Conservation (phyloP, 1,139 yeast genomes). For the Nadsonia starkeyi-henricii region DNA sequence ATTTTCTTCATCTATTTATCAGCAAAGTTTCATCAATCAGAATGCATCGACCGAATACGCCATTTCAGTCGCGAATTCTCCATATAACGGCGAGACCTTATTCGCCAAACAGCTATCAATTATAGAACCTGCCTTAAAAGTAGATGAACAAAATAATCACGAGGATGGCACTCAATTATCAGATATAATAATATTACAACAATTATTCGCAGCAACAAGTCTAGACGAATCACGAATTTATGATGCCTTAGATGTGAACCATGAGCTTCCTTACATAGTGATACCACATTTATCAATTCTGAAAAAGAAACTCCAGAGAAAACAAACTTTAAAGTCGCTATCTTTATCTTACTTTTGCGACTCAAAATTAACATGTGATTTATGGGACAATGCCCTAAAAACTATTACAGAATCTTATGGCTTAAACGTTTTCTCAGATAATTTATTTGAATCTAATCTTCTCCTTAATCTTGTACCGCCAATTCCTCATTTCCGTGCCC, state of each 20-base stretch:
- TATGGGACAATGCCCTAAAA: background rate
- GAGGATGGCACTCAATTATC: background rate
- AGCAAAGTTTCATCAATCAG: conserved; percentile 17
- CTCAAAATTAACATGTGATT: background rate
- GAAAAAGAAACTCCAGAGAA: background rate
- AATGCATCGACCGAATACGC: conserved; percentile 18
- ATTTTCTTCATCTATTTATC: conserved; percentile 1
- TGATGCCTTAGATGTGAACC: background rate
- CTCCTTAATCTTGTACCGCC: background rate
- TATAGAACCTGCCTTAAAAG: conserved; percentile 3
- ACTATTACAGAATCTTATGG: background rate
- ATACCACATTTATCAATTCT: background rate
- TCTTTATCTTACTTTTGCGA: background rate
- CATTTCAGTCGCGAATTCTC: conserved; percentile 16
- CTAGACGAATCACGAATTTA: background rate
- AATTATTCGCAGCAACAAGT: background rate
- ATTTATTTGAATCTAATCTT: background rate
- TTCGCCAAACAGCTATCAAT: conserved; percentile 3
- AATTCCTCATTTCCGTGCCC: background rate
- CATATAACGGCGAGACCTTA: conserved; percentile 1
- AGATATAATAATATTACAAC: background rate
- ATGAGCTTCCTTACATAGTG: background rate
- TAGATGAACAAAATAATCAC: background rate
- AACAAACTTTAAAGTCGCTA: background rate
- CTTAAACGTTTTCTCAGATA: conserved; percentile 1